These are phyloP conservation scores for Boletus speciosus DNA, from an alignment of 768 basidiomycete species.

Conservation along the genomic window DNA sequence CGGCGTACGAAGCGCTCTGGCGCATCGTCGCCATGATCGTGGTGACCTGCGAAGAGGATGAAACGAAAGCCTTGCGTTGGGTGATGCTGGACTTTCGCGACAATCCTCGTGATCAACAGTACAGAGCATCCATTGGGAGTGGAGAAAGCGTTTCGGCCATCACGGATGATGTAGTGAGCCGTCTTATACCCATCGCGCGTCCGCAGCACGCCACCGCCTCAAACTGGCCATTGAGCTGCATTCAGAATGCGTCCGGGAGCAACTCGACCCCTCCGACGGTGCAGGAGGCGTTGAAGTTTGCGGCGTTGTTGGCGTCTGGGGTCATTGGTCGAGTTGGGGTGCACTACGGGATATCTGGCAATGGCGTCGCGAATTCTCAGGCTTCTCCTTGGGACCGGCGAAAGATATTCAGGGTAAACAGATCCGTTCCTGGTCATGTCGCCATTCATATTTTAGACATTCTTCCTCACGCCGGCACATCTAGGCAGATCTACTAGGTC, in stretches of 20 bases:
- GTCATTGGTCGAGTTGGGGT: constrained; percentile 36
- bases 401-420: constrained; percentile 11
- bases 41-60: constrained; percentile 28
- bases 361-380: constrained; percentile 34
- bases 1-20: constrained; percentile 63
- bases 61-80: constrained; percentile 11
- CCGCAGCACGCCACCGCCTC: constrained; percentile 2
- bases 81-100: constrained; percentile 39
- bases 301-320: constrained; percentile 44
- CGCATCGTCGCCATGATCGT: constrained; percentile 51
- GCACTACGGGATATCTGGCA: constrained; percentile 19
- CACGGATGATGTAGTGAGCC: constrained; percentile 14
- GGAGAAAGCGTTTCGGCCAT: constrained; percentile 20
- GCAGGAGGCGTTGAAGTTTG: constrained; percentile 51
- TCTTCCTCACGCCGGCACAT: neutral
- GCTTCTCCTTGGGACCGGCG: constrained; percentile 37
- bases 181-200: constrained; percentile 18
- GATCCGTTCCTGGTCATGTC: neutral
- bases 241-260: constrained; percentile 5
- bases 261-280: constrained; percentile 31
- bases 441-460: neutral
- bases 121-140: constrained; percentile 3
- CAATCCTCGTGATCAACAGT: constrained; percentile 29
- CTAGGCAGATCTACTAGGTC: constrained; percentile 13
- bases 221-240: constrained; percentile 14